Evolutionary conservation across 306 rosid genomes (phyloP).

Genomic region (Phaseolus lunatus): DNA sequence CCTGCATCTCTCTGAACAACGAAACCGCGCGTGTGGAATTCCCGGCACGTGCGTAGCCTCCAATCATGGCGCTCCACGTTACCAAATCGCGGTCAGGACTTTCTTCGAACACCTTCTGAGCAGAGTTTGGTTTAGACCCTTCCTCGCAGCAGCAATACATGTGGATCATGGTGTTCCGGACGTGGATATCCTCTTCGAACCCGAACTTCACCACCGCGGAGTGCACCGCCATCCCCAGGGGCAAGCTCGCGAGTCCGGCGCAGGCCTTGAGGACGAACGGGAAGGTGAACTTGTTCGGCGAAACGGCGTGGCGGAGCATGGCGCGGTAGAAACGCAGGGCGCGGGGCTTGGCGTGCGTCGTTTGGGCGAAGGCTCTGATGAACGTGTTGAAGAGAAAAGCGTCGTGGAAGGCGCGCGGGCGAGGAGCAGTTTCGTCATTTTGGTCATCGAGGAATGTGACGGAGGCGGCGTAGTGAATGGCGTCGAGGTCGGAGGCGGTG

Average conservation of each 20-base stretch:
- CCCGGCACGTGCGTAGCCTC: conserved; percentile 75
- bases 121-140: conserved; percentile 52
- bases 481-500: conserved; percentile 59
- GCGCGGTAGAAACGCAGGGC: conserved; percentile 52
- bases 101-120: conserved; percentile 76
- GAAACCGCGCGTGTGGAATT: conserved; percentile 59
- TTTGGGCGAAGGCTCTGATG: conserved; percentile 78
- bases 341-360: conserved; percentile 47
- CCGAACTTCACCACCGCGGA: conserved; percentile 72
- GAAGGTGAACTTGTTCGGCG: conserved; percentile 85
- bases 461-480: conserved; percentile 66
- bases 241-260: conserved; percentile 68
- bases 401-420: conserved; percentile 55
- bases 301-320: conserved; percentile 65
- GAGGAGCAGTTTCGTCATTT: conserved; percentile 33
- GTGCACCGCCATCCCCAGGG: conserved; percentile 67
- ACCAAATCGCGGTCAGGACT: conserved; percentile 68
- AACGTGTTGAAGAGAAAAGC: conserved; percentile 77
- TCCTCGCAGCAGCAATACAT: conserved; percentile 71
- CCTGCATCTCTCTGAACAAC: conserved; percentile 83
- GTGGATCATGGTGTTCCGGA: conserved; percentile 81
- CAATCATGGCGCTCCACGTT: conserved; percentile 94
- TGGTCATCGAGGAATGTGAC: conserved; percentile 56
- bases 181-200: conserved; percentile 73
- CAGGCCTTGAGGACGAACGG: conserved; percentile 91